Evolutionary conservation across 75 land plant genomes (phyloP).

Genomic region (Pseudotsuga menziesii): DNA sequence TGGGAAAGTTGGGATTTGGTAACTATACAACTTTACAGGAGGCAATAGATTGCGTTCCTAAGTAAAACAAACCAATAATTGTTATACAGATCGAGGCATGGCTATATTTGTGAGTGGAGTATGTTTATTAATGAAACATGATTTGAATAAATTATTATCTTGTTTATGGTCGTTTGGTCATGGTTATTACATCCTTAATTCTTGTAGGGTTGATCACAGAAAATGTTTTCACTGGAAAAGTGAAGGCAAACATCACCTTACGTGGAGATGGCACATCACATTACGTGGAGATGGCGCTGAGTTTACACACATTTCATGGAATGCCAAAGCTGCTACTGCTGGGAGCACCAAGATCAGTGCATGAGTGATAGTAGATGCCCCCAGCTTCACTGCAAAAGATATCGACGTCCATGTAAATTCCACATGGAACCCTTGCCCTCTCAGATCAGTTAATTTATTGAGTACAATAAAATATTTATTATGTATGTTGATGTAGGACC

Average conservation of each 20-base stretch:
- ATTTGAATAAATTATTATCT: too few relatives aligned
- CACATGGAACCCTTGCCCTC: too few relatives aligned
- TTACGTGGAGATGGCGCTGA: constrained; percentile 62
- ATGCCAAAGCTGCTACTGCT: constrained; percentile 34
- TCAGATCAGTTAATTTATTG: too few relatives aligned
- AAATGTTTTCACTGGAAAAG: constrained; percentile 46
- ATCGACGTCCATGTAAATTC: constrained; percentile 48
- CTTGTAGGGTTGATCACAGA: constrained; percentile 23
- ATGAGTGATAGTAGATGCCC: constrained; percentile 24
- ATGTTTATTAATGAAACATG: background rate
- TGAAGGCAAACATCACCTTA: constrained; percentile 53
- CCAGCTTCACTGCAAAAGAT: constrained; percentile 49
- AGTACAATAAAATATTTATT: too few relatives aligned
- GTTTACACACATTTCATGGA: constrained; percentile 49
- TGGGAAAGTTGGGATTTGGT: constrained; percentile 37
- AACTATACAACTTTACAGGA: constrained; percentile 66
- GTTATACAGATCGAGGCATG: constrained; percentile 60
- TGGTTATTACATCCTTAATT: background rate
- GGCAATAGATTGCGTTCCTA: constrained; percentile 71
- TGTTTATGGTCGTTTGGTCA: background rate
- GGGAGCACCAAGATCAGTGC: constrained; percentile 34
- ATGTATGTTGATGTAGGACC: too few relatives aligned
- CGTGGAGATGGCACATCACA: too few relatives aligned
- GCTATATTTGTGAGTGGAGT: constrained; percentile 42
- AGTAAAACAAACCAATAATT: constrained; percentile 35